Base-by-base conservation (phyloP, 2,329 filamentous ascomycete species). In the Diaporthe citriasiana region DNA sequence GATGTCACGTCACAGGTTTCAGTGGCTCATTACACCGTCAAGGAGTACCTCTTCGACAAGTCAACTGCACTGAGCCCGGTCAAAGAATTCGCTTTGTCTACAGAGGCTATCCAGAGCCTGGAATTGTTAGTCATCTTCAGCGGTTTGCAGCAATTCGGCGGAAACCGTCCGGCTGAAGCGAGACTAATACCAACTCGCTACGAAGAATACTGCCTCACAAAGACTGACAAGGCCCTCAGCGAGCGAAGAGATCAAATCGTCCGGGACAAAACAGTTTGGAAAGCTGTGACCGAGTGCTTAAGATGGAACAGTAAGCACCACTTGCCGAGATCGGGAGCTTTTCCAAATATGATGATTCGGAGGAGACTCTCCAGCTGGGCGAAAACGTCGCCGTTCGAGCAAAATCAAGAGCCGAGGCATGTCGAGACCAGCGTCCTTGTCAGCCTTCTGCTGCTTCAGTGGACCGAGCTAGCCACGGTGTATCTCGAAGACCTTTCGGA, bases 21-120 rank as follows among this genome's bases (percentile, higher is more conserved):
- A 0, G 65, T 73, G 33, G 72, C 72, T 6, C 72, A 73, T 40
- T 73, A 73, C 56, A 73, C 72, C 0, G 72, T 73, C 56, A 73
- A 70, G 56, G 72, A 73, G 35, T 73, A 63, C 22, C 65, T 73
- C 4, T 73, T 70, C 13, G 50, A 35, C 35, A 9, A 53, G 6
- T 10, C 1, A 4, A 69, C 72, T 12, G 42, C 45, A 1, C 0
- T 30, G 13, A 47, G 47, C 0, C 2, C 4, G 0, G 65, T 47
- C 4, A 59, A 42, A 6, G 42, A 70, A 0, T 73, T 73, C 2
- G 72, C 72, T 0, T 3, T 73, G 56, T 70, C 65, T 0, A 38
- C 0, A 4, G 33, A 63, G 9, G 25, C 22, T 2, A 70, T 30
- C 6, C 35, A 63, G 27, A 45, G 3, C 19, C 22, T 73, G 55